Evolutionary conservation across 768 basidiomycete genomes (phyloP).

Genomic region (Tulasnella calospora): DNA sequence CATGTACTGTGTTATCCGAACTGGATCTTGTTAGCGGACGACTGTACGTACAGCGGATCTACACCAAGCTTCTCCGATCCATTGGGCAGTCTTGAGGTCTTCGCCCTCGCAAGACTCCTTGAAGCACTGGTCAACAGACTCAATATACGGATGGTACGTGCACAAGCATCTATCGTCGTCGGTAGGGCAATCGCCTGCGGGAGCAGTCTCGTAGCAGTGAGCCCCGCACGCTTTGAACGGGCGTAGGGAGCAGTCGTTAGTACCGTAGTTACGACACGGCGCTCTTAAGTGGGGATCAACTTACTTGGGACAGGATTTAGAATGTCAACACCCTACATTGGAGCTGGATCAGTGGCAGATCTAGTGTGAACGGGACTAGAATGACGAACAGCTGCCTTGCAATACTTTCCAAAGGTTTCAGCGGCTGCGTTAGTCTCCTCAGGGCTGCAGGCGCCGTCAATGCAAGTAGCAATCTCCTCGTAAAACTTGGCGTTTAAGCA

Average conservation of each 20-base stretch:
- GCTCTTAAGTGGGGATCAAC: background rate
- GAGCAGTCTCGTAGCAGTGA: background rate
- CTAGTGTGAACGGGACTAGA: background rate
- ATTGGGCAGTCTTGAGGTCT: background rate
- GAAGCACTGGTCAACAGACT: background rate
- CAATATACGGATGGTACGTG: background rate
- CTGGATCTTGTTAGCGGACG: background rate
- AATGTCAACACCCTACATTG: background rate
- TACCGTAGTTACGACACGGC: background rate
- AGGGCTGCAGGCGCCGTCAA: background rate
- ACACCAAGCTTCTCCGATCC: background rate
- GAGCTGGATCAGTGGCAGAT: background rate
- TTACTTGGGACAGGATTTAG: background rate
- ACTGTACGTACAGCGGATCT: background rate
- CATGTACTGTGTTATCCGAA: background rate
- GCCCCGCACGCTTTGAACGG: background rate
- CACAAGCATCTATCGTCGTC: background rate
- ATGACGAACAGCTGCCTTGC: background rate
- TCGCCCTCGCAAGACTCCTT: background rate
- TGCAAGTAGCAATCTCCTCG: too few relatives aligned
- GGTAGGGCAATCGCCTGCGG: background rate
- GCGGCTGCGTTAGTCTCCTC: background rate
- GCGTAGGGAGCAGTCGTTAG: background rate
- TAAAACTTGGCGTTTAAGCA: background rate
- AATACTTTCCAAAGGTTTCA: background rate